Evolutionary conservation across 257 asterid species (phyloP).

Genomic region (Solanum peruvianum): DNA sequence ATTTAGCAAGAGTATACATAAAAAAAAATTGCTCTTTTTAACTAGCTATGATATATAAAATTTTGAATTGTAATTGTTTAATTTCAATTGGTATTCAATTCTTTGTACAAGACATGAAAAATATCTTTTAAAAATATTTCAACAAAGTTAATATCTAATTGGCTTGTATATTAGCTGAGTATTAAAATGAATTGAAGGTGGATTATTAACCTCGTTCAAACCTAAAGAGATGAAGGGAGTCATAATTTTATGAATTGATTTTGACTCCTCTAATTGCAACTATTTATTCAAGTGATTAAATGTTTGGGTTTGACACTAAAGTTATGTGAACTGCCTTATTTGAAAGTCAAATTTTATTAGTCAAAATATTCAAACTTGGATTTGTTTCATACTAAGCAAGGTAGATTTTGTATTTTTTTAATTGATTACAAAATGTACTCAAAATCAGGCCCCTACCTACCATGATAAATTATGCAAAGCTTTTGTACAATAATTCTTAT

Average conservation of each 20-base stretch:
- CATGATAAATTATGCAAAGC: neutral
- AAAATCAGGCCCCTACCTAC: neutral
- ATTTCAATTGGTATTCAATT: neutral
- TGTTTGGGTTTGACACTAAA: neutral
- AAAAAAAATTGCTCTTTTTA: neutral
- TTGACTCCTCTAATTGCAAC: neutral
- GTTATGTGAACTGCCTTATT: neutral
- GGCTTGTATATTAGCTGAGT: no score
- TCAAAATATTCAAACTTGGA: neutral
- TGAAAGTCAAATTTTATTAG: neutral
- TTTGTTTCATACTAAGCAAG: neutral
- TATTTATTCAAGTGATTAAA: neutral
- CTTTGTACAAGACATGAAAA: neutral
- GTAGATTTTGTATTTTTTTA: neutral
- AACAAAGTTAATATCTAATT: neutral
- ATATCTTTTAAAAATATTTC: neutral
- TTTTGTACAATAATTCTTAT: neutral
- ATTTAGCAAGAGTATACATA: neutral
- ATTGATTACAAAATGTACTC: neutral
- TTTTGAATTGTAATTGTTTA: neutral
- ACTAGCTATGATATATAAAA: neutral
- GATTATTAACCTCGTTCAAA: no score
- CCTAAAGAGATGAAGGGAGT: no score
- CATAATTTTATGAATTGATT: no score
- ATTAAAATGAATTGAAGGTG: no score